phyloP scores from a whole-genome alignment of 495 filamentous ascomycete species.

The Tuber microsphaerosporum region DNA sequence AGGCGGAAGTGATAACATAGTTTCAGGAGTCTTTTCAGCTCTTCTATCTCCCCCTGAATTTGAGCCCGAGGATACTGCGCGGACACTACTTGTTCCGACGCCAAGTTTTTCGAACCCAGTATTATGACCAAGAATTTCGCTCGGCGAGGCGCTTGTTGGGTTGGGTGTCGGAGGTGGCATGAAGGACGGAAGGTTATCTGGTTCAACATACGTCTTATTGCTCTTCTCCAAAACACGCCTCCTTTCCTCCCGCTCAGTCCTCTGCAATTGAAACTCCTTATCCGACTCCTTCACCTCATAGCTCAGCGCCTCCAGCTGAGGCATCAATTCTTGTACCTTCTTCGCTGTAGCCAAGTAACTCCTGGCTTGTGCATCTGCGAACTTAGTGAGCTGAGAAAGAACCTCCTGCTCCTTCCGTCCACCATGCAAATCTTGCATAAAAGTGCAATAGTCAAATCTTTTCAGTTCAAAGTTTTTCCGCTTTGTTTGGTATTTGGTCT shows the following conservation, averaged over 20 bases:
- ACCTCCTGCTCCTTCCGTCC: conserved; percentile 97
- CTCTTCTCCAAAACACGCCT: conserved; percentile 81
- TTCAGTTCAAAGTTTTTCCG: conserved; percentile 90
- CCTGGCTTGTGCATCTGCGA: conserved; percentile 81
- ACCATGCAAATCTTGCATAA: conserved; percentile 97
- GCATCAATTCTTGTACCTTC: conserved; percentile 78
- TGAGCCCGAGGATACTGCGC: conserved; percentile 38
- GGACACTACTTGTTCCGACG: conserved; percentile 39
- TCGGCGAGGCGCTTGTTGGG: conserved; percentile 25
- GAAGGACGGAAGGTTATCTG: conserved; percentile 49
- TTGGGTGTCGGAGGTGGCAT: conserved; percentile 31
- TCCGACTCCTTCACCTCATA: conserved; percentile 83
- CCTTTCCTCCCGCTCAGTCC: conserved; percentile 90
- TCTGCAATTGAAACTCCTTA: conserved; percentile 89
- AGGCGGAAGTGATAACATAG: conserved; percentile 36
- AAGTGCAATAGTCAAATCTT: conserved; percentile 96
- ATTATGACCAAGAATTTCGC: conserved; percentile 39
- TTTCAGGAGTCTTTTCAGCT: conserved; percentile 13
- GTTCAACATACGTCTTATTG: conserved; percentile 71
- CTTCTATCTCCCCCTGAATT: conserved; percentile 18
- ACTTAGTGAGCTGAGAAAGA: conserved; percentile 88
- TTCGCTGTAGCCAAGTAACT: conserved; percentile 73
- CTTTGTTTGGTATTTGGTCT: conserved; percentile 92
- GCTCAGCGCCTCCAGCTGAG: conserved; percentile 86
- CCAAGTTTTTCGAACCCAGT: conserved; percentile 40